Percentiles rank a stretch among this genome's conserved stretches.
These are phyloP conservation scores for Fonsecaea multimorphosa DNA, from an alignment of 2,329 filamentous ascomycete species.

Conservation along the genomic window DNA sequence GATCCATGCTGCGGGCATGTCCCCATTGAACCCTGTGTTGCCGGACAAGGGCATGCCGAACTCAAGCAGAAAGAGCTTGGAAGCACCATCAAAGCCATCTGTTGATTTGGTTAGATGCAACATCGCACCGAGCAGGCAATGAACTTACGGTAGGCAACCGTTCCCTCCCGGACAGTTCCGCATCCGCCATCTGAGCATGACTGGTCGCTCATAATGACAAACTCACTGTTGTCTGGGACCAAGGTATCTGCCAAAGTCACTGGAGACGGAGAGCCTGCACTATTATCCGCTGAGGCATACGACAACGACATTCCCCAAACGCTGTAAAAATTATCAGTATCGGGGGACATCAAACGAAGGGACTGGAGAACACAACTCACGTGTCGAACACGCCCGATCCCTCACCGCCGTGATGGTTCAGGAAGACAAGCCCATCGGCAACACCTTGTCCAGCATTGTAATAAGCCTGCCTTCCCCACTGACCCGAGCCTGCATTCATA, in stretches of 20 bases:
- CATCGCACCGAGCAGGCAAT: neutral
- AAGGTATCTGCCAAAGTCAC: constrained; percentile 58
- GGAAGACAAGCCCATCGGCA: constrained; percentile 62
- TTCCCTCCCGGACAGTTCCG: constrained; percentile 56
- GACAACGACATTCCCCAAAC: constrained; percentile 64
- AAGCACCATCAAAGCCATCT: constrained; percentile 71
- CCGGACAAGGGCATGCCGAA: constrained; percentile 73
- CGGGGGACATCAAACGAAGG: constrained; percentile 13
- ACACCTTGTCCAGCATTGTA: constrained; percentile 53
- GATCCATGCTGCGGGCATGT: constrained; percentile 78
- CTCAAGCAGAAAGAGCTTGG: constrained; percentile 75
- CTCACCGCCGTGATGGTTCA: constrained; percentile 63
- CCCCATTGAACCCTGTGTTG: constrained; percentile 57
- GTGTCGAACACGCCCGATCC: constrained; percentile 63
- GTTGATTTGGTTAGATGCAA: constrained; percentile 1
- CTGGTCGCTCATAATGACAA: constrained; percentile 59
- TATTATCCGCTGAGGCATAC: constrained; percentile 58
- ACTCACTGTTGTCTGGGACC: constrained; percentile 58
- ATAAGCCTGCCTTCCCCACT: constrained; percentile 56
- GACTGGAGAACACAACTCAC: constrained; percentile 41
- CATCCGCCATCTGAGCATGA: constrained; percentile 56
- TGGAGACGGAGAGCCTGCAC: constrained; percentile 53
- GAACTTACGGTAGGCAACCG: constrained; percentile 53
- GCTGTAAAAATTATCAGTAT: constrained; percentile 34
- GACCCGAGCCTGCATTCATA: constrained; percentile 33